phyloP scores from a whole-genome alignment of 2,329 filamentous ascomycete species.

The Neobulgaria alba region DNA sequence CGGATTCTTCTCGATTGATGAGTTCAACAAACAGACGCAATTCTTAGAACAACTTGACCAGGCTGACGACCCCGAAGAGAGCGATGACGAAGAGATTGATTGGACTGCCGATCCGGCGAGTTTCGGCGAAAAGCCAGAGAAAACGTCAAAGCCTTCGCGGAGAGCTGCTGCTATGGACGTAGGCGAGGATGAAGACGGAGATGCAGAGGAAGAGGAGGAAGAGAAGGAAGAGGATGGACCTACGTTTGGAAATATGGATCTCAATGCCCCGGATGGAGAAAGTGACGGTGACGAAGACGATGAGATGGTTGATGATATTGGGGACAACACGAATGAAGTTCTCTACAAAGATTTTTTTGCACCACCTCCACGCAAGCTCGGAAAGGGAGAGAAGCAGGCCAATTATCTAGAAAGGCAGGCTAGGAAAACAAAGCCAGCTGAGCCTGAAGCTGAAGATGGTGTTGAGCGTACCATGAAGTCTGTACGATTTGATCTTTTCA shows the following conservation, averaged over 20 bases:
- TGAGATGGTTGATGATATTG: constrained; percentile 43
- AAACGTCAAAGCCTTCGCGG: constrained; percentile 26
- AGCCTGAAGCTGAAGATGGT: constrained; percentile 49
- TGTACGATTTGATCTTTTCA: constrained; percentile 84
- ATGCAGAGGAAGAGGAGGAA: constrained; percentile 53
- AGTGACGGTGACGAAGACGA: constrained; percentile 38
- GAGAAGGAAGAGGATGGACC: constrained; percentile 70
- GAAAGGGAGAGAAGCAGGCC: constrained; percentile 41
- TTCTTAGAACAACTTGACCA: constrained; percentile 81
- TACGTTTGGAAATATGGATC: constrained; percentile 72
- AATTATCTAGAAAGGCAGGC: constrained; percentile 30
- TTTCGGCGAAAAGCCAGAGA: constrained; percentile 34
- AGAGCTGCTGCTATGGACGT: constrained; percentile 25
- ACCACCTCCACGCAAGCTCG: constrained; percentile 65
- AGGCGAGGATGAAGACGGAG: constrained; percentile 34
- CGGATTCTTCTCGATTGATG: constrained; percentile 94
- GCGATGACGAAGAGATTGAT: constrained; percentile 80
- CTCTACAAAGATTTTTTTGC: constrained; percentile 93
- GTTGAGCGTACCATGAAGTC: constrained; percentile 77
- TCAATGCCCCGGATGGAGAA: constrained; percentile 63
- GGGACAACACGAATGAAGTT: constrained; percentile 75
- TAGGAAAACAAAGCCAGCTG: constrained; percentile 31
- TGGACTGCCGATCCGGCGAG: constrained; percentile 67
- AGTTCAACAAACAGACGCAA: constrained; percentile 92
- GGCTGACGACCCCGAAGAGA: constrained; percentile 62